Evolutionary conservation across 1,284 basidiomycete genomes (phyloP), one percentile per base, ranked within the genome.

Genomic region (Thecaphora frezii): DNA sequence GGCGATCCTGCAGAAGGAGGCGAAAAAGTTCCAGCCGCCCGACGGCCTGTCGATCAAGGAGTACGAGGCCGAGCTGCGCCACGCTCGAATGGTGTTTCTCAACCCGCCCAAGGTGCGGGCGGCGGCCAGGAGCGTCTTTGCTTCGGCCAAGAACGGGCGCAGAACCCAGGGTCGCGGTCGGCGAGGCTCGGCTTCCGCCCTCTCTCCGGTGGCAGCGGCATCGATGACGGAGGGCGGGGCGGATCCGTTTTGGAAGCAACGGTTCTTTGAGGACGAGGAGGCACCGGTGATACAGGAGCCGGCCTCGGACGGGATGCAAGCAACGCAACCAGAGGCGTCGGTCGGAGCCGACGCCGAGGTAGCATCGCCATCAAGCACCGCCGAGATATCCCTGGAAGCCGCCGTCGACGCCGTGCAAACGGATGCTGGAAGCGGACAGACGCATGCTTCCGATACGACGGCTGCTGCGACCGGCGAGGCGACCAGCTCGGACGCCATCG

Each of bases 51-150:
- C 48, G 12, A 42, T 65, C 12, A 54, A 51, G 25, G 70, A 70
- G 28, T 78, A 75, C 50, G 55, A 63, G 38, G 58, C 52, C 5
- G 71, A 78, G 49, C 52, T 78, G 4, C 51, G 51, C 8, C 46
- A 58, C 21, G 76, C 76, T 7, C 51, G 60, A 14, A 50, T n/a
- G 22, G 67, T 78, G 14, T 78, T 77, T 48, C 22, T 52, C 25
- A 48, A 66, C 10, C 69, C 66, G 24, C 76, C 76, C 2, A 65
- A 51, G 7, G 64, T 76, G 10, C 22, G 53, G 5, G 59, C 58
- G 21, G 42, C 56, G 9, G 64, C 64, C 1, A 28, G 64, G 23
- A 54, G 51, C 41, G 47, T 66, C 1, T 28, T 66, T 38, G 16
- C 33, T 14, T 9, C 33, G 33, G 12, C 18, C 10, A 36, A 18